Evolutionary conservation across 352 stramenopile species (phyloP).

Genomic region (Vaucheria bursata): DNA sequence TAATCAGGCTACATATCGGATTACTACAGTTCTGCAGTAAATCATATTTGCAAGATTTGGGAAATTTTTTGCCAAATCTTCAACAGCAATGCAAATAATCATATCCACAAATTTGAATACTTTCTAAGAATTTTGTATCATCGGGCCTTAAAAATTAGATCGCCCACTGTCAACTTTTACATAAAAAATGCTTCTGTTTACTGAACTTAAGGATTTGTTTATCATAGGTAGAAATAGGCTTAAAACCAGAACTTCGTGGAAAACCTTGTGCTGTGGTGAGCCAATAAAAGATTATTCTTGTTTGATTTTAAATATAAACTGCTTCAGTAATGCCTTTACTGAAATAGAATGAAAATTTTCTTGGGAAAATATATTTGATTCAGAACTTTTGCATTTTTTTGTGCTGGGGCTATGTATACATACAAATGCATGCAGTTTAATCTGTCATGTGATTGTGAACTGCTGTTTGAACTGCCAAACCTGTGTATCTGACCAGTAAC

Average conservation of each 20-base stretch:
- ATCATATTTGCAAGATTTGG: no score
- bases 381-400: neutral
- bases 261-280: conserved; percentile 10
- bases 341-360: neutral
- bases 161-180: neutral
- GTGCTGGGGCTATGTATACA: neutral
- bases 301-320: neutral
- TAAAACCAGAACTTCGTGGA: neutral
- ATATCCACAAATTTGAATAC: no score
- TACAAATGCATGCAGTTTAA: neutral
- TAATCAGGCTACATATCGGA: no score
- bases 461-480: no score
- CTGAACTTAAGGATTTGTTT: neutral
- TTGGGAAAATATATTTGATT: neutral
- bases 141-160: neutral
- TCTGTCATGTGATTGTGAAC: neutral
- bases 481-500: no score
- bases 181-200: neutral
- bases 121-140: neutral
- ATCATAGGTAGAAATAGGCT: neutral
- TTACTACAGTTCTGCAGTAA: no score
- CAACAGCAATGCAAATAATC: no score
- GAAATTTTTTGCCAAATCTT: no score
- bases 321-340: neutral
- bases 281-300: neutral